phyloP scores from a whole-genome alignment of 305 asterid species.

The Plantago rigida region DNA sequence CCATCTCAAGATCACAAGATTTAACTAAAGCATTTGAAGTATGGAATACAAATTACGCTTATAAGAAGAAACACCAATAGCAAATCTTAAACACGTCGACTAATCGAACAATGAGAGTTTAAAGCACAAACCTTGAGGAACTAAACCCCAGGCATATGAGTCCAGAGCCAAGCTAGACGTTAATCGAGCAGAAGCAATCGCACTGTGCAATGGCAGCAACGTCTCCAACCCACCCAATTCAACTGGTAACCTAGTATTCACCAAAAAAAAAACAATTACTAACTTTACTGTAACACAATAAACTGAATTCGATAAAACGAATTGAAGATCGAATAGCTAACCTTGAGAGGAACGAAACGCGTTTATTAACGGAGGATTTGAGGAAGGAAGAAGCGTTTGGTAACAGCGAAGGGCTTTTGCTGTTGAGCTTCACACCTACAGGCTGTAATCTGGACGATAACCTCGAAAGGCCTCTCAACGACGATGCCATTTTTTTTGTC shows the following conservation, averaged over 20 bases:
- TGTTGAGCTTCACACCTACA: conserved; percentile 25
- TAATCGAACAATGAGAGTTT: not conserved
- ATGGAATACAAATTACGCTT: not conserved
- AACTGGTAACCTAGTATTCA: conserved; percentile 44
- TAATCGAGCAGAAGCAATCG: conserved; percentile 50
- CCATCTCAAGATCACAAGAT: not conserved
- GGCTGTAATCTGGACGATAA: conserved; percentile 36
- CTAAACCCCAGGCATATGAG: conserved; percentile 52
- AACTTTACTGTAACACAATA: not conserved
- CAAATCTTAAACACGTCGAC: no score
- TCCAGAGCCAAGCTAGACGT: conserved; percentile 43
- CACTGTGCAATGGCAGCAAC: conserved; percentile 56
- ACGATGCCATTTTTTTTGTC: conserved; percentile 29
- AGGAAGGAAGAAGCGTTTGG: conserved; percentile 23
- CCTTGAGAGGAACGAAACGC: conserved; percentile 39
- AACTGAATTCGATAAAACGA: not conserved
- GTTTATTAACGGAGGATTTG: conserved; percentile 30
- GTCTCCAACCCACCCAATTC: conserved; percentile 46
- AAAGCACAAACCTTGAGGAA: conserved; percentile 40
- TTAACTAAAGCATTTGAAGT: not conserved
- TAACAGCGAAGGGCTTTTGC: conserved; percentile 3
- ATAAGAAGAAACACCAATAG: no score
- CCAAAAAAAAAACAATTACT: conserved; percentile 4
- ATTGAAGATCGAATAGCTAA: conserved; percentile 10
- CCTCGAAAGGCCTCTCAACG: conserved; percentile 33